These are phyloP conservation scores for Sarcodon sp. DNA, from an alignment of 768 basidiomycete species.

Conservation along the genomic window DNA sequence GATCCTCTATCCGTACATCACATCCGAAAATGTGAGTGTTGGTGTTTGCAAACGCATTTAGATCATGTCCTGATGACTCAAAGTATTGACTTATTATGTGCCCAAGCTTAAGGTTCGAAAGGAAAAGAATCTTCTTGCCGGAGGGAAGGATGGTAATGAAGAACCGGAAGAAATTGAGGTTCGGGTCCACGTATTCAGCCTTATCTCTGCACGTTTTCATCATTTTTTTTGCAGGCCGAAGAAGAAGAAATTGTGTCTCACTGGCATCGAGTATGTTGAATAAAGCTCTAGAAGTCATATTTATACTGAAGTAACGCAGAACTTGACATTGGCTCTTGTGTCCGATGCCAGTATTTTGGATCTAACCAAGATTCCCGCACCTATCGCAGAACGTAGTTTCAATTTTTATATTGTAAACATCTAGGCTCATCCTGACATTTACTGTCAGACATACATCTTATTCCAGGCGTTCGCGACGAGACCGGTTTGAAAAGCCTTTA, in stretches of 20 bases:
- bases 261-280: slow-evolving; percentile 55
- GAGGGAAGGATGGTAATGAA: slow-evolving; percentile 23
- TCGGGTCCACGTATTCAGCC: too few relatives aligned
- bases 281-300: background rate
- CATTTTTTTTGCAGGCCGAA: slow-evolving; percentile 13
- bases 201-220: background rate
- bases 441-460: slow-evolving; percentile 45
- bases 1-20: slow-evolving; percentile 50
- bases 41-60: slow-evolving; percentile 1
- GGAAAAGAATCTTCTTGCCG: slow-evolving; percentile 64
- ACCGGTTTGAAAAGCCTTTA: slow-evolving; percentile 60
- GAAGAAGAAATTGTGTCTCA: slow-evolving; percentile 62
- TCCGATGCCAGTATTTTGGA: slow-evolving; percentile 53
- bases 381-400: slow-evolving; percentile 42
- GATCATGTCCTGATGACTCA: background rate
- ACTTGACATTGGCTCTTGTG: slow-evolving; percentile 78
- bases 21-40: slow-evolving; percentile 54
- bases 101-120: slow-evolving; percentile 63
- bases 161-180: slow-evolving; percentile 29
- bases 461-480: slow-evolving; percentile 45
- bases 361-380: slow-evolving; percentile 41
- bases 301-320: slow-evolving; percentile 28
- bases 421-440: slow-evolving; percentile 8
- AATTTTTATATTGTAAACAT: background rate
- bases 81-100: slow-evolving; percentile 82